Base-by-base conservation (phyloP, 2,329 filamentous ascomycete species). In the Aspergillus ustus region DNA sequence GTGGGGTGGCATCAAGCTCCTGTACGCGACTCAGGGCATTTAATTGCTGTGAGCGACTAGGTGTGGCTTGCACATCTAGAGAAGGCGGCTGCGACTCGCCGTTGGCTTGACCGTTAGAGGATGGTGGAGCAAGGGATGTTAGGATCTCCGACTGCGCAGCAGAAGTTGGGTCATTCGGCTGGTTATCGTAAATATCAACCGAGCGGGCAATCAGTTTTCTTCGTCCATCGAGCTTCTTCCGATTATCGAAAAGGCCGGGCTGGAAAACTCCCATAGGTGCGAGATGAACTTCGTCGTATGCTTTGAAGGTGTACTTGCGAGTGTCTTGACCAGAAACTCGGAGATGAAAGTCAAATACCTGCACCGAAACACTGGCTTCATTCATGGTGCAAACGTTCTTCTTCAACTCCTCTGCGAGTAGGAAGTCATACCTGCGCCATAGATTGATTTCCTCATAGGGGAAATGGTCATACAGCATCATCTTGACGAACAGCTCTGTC, bases 401-500 rank as follows among this genome's bases (percentile, higher is more conserved):
- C 82, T 99, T 99, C 62, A 99, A 82, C 80, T 99, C 95, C 77
- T 99, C 95, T 1, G 94, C 94, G 25, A 99, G 84, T 43, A 98
- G 79, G 68, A 94, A 97, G 75, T 99, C 95, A 72, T 97, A 96
- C 52, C 95, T 87, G 57, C 93, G 86, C 75, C 88, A 89, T 29
- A 99, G 83, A 73, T 99, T 97, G 79, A 99, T 96, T 20, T 97
- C 93, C 52, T 90, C 86, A 75, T 99, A 99, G 5, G 96, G 94
- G 70, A 99, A 97, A 70, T 95, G 91, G 75, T 97, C 93, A 77
- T 91, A 93, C 2, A 99, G 86, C 90, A 98, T 93, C 94, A 98
- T 98, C 79, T 95, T 97, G 75, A 97, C 85, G 71, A 99, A 97
- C 0, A 92, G 91, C 70, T 97, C 92, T 0, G 95, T 98, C 43